Evolutionary conservation across 768 basidiomycete genomes (phyloP), one percentile per base, ranked within the genome.

Genomic region (Phlebiopsis gigantea): DNA sequence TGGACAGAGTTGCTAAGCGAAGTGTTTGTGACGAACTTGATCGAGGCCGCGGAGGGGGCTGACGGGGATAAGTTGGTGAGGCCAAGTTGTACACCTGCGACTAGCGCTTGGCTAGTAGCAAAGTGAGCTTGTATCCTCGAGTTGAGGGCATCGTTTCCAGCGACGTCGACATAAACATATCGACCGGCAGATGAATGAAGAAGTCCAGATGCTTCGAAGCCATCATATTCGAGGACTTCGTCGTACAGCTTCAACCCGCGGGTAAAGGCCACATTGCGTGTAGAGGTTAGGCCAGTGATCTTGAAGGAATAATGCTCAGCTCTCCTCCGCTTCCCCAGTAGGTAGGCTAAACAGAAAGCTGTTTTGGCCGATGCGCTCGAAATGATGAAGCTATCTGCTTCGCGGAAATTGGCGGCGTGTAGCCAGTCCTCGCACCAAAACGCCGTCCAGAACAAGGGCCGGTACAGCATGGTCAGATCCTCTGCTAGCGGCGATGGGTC

Each of bases 401-500:
- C 77, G 8, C 77, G 74, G 65, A 86, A 87, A 22, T 66, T 62
- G 2, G 78, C 73, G 5, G 75, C 70, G 55, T 77, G 69, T 5
- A 88, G 65, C 84, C 84, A 88, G 64, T 88, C 87, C 66, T 88
- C 84, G 60, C 78, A 85, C 86, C 86, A 88, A 60, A 79, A 88
- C 1, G 87, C 78, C 0, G 86, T 87, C 86, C 86, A 88, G 67
- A 87, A 88, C 15, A 88, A 73, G 0, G 87, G 85, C 0, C 85
- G 78, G 60, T 84, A 88, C 15, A 88, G 77, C 87, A 88, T 87
- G 0, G 79, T 80, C 41, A 86, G 71, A 62, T 86, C 85, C 66
- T 88, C 86, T 1, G 71, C 68, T 1, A 64, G 59, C 0, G 77
- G 72, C 0, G 75, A 75, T 0, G 79, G 69, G 17, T 72, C 72